phyloP scores from a whole-genome alignment of 768 basidiomycete species.

The Hemileccinum impolitum region DNA sequence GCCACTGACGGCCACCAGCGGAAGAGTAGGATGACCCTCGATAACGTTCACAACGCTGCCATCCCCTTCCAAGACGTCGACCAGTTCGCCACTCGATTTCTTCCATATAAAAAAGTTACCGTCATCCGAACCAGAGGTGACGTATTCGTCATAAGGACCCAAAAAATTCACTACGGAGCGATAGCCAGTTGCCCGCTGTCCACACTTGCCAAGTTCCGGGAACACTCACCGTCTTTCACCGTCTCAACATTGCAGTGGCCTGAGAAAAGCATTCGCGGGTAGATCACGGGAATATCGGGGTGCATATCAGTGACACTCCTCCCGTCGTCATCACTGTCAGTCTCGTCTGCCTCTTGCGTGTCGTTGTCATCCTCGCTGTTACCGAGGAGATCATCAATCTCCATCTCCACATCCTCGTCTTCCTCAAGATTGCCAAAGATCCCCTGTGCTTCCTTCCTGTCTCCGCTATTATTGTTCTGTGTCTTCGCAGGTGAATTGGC shows the following conservation, averaged over 20 bases:
- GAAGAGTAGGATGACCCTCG: constrained; percentile 75
- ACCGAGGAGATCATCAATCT: constrained; percentile 28
- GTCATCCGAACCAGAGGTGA: constrained; percentile 84
- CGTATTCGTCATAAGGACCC: constrained; percentile 72
- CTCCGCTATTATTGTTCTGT: background rate
- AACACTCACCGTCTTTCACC: constrained; percentile 74
- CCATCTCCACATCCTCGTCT: constrained; percentile 27
- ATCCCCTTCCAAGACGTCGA: constrained; percentile 84
- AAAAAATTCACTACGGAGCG: constrained; percentile 72
- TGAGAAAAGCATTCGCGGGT: constrained; percentile 59
- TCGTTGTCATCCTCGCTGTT: constrained; percentile 29
- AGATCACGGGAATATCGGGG: constrained; percentile 47
- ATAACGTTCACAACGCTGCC: constrained; percentile 79
- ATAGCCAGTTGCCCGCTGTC: background rate
- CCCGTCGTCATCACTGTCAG: constrained; percentile 33
- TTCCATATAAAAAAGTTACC: constrained; percentile 87
- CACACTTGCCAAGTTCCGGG: background rate
- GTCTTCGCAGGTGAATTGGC: background rate
- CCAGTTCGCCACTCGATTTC: constrained; percentile 59
- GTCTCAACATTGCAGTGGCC: constrained; percentile 81
- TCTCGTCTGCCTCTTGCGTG: constrained; percentile 19
- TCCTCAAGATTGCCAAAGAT: constrained; percentile 4
- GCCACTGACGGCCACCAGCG: constrained; percentile 81
- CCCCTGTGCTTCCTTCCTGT: constrained; percentile 2
- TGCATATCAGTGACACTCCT: constrained; percentile 24